Percentiles rank a stretch among this genome's conserved stretches.
Conservation (phyloP, 192 early-diverging fungal species). For the Jimgerdemannia flammicorona region DNA sequence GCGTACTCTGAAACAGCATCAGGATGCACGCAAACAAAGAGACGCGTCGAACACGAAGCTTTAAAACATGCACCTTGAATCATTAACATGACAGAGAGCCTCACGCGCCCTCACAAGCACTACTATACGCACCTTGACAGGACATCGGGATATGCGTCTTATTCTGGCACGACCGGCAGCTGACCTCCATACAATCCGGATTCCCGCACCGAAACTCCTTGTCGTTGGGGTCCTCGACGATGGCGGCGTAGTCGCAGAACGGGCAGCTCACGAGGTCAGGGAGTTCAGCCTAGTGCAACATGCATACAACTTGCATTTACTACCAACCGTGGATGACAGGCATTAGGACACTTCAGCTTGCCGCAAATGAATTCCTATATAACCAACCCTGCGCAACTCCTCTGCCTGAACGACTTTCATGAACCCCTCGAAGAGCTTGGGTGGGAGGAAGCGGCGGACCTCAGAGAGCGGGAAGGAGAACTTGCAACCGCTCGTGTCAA, state of each 20-base stretch:
- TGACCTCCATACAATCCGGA: conserved; percentile 36
- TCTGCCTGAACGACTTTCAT: conserved; percentile 36
- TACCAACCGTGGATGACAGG: not conserved
- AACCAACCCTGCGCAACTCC: conserved; percentile 36
- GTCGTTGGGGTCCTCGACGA: conserved; percentile 36
- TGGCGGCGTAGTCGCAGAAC: conserved; percentile 39
- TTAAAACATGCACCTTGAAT: no score
- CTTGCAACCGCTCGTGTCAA: conserved; percentile 37
- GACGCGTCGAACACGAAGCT: not conserved
- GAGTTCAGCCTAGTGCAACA: conserved; percentile 28
- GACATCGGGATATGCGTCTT: conserved; percentile 49
- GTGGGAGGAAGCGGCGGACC: conserved; percentile 33
- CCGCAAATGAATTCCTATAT: conserved; percentile 12
- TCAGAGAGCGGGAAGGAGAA: conserved; percentile 34
- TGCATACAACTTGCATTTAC: not conserved
- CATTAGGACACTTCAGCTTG: no score
- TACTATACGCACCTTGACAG: conserved; percentile 37
- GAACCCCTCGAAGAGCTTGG: conserved; percentile 34
- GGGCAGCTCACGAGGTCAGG: conserved; percentile 38
- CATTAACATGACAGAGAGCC: not conserved
- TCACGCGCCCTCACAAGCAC: not conserved
- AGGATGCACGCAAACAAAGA: not conserved
- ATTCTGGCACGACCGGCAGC: conserved; percentile 42
- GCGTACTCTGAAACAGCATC: conserved; percentile 5
- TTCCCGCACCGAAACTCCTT: conserved; percentile 50